Evolutionary conservation across 2,329 filamentous ascomycete genomes (phyloP).

Genomic region (Cytospora piceae): DNA sequence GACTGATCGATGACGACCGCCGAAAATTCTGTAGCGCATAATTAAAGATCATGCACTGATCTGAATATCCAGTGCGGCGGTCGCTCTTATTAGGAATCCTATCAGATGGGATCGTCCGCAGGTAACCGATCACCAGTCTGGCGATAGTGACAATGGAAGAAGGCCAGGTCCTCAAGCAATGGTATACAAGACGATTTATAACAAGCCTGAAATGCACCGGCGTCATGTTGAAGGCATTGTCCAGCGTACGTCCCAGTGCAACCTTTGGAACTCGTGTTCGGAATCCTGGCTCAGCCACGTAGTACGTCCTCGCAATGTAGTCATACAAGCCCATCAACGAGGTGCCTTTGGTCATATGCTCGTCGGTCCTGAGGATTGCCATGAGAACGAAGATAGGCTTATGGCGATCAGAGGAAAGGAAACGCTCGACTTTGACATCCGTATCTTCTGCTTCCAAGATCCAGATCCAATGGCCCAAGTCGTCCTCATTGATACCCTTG

Average conservation of each 20-base stretch:
- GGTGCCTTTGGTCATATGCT: slow-evolving; percentile 38
- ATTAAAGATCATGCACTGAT: slow-evolving; percentile 47
- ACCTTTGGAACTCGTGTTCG: slow-evolving; percentile 26
- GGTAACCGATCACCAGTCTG: slow-evolving; percentile 36
- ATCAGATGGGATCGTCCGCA: slow-evolving; percentile 30
- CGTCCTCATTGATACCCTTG: slow-evolving; percentile 40
- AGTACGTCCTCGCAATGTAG: slow-evolving; percentile 39
- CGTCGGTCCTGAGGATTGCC: slow-evolving; percentile 42
- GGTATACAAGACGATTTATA: slow-evolving; percentile 36
- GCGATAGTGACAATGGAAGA: slow-evolving; percentile 37
- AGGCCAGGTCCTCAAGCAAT: slow-evolving; percentile 39
- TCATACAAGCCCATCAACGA: slow-evolving; percentile 41
- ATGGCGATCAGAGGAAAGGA: slow-evolving; percentile 39
- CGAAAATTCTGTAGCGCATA: slow-evolving; percentile 44
- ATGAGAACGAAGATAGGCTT: slow-evolving; percentile 47
- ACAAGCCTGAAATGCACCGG: slow-evolving; percentile 33
- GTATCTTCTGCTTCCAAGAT: slow-evolving; percentile 42
- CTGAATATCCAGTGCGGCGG: slow-evolving; percentile 34
- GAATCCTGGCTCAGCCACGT: slow-evolving; percentile 24
- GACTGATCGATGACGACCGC: slow-evolving; percentile 38
- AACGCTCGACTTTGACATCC: slow-evolving; percentile 43
- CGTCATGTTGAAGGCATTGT: slow-evolving; percentile 35
- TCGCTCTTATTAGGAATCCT: slow-evolving; percentile 18
- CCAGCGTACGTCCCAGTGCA: slow-evolving; percentile 30
- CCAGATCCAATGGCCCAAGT: slow-evolving; percentile 48